These are phyloP conservation scores for Westerdykella sp. DNA, from an alignment of 2,329 filamentous ascomycete species.

Conservation along the genomic window DNA sequence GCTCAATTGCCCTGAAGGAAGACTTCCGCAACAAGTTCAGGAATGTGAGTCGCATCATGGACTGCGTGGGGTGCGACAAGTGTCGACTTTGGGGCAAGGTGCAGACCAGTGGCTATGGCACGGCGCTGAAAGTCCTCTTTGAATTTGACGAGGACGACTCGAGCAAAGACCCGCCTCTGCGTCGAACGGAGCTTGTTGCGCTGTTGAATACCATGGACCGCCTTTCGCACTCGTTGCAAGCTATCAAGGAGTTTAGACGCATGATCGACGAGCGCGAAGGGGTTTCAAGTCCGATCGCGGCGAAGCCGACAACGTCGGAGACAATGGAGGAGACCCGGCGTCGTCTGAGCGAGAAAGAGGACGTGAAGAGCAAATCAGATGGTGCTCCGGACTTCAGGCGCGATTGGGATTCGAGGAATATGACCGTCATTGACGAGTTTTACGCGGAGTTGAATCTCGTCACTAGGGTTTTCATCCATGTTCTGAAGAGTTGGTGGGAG, in stretches of 20 bases:
- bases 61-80: conserved; percentile 98
- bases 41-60: conserved; percentile 95
- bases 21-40: conserved; percentile 97
- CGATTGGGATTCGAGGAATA: conserved; percentile 37
- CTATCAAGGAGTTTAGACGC: conserved; percentile 64
- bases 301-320: conserved; percentile 11
- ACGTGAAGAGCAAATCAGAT: conserved; percentile 31
- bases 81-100: conserved; percentile 97
- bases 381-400: conserved; percentile 39
- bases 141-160: conserved; percentile 71
- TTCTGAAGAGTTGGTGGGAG: conserved; percentile 63
- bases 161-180: conserved; percentile 62
- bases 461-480: conserved; percentile 56
- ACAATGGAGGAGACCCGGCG: conserved; percentile 25
- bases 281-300: conserved; percentile 15
- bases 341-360: conserved; percentile 16
- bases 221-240: conserved; percentile 71
- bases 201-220: conserved; percentile 90
- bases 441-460: conserved; percentile 59
- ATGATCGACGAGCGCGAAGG: conserved; percentile 43
- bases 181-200: conserved; percentile 87
- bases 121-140: conserved; percentile 91
- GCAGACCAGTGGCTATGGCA: conserved; percentile 90
- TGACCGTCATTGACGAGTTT: conserved; percentile 53
- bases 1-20: conserved; percentile 77